Evolutionary conservation across 768 basidiomycete genomes (phyloP).

Genomic region (Fomitopsis pulvina): DNA sequence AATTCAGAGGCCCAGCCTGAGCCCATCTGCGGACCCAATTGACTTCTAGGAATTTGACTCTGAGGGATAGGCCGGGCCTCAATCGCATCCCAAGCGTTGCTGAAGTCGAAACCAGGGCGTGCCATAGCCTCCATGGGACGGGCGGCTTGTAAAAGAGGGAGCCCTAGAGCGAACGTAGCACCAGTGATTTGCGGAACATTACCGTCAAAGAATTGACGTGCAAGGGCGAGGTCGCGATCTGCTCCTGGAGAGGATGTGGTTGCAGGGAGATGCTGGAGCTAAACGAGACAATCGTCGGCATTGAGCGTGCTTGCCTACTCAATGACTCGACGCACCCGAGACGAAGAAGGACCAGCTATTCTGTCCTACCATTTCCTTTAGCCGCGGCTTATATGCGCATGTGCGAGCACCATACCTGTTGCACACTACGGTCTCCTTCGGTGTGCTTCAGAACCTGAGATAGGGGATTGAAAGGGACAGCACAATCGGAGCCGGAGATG

Average conservation of each 20-base stretch:
- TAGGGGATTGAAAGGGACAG: conserved; percentile 76
- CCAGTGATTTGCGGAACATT: conserved; percentile 26
- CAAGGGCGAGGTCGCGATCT: conserved; percentile 66
- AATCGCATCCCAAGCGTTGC: conserved; percentile 16
- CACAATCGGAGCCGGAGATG: conserved; percentile 88
- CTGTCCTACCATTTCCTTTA: conserved; percentile 49
- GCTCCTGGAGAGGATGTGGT: conserved; percentile 41
- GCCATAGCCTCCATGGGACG: conserved; percentile 14
- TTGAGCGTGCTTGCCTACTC: not conserved
- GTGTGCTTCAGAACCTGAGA: conserved; percentile 87
- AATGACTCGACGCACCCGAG: conserved; percentile 40
- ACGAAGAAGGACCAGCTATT: conserved; percentile 64
- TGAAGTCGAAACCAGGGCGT: conserved; percentile 31
- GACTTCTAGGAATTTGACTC: conserved; percentile 26
- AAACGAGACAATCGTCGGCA: not conserved
- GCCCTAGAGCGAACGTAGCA: conserved; percentile 29
- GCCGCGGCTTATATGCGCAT: not conserved
- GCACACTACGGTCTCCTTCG: conserved; percentile 81
- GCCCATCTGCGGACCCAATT: not conserved
- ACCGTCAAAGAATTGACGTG: conserved; percentile 72
- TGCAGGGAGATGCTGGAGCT: conserved; percentile 76
- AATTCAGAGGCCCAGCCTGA: conserved; percentile 55
- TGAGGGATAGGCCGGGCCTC: conserved; percentile 1
- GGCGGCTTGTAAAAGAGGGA: conserved; percentile 26
- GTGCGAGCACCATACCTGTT: conserved; percentile 50